Base-by-base conservation (phyloP, 179 eudicot genomes). In the Spergularia azorica region DNA sequence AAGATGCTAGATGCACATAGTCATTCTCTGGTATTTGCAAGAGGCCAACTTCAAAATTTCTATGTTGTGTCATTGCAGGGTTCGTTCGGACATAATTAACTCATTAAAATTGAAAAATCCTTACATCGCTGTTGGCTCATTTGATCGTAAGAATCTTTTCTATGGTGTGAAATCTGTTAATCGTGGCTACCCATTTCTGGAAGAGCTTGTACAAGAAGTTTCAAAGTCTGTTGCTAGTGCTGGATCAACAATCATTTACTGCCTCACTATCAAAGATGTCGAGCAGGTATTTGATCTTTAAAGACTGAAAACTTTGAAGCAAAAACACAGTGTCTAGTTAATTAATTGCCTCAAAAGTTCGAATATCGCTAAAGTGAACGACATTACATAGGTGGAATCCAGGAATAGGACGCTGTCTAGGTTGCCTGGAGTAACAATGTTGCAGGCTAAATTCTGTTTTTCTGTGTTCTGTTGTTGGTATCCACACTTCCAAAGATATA, bases 191-290 rank as follows among this genome's bases (percentile, higher is more conserved):
- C 66, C 84, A 32, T 91, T 88, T 75, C 63, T 93, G 81, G 83
- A 86, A 26, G 90, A 90, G 80, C 83, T 93, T 75, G 83, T 90
- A 64, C 73, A 71, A 79, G 92, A 93, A 83, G 85, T 93, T 67
- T 84, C 89, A 61, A 86, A 84, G 70, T 85, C 75, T 79, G 89
- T 86, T 61, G 82, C 89, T 20, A 84, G 76, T 80, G 77, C 86
- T 81, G 89, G 84, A 67, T 91, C 97, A 64, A 88, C 95, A 17
- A 93, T 93, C 74, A 83, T 93, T 77, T 93, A 93, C 76, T 93
- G 97, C 82, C 88, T 90, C 61, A 93, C 92, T n/a, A 70, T 93
- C 66, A 93, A 85, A 86, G 97, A 93, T 83, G 90, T 82, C 76
- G 88, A 93, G 81, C 88, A 88, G 96, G 97, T 83, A 76, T 63